Evolutionary conservation across 2,329 filamentous ascomycete genomes (phyloP).

Genomic region (Fusarium gaditjirri): DNA sequence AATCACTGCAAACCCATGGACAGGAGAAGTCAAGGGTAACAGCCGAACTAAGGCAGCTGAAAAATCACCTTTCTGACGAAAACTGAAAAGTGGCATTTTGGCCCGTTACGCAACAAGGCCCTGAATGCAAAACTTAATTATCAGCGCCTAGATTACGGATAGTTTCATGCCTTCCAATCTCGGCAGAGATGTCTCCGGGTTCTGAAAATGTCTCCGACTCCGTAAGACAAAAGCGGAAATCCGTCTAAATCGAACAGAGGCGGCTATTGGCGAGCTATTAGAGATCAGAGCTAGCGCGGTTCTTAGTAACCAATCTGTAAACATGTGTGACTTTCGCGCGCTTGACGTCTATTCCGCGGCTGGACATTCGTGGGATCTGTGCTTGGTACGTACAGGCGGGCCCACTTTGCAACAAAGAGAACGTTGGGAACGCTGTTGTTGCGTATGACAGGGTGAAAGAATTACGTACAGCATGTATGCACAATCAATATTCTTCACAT

Average conservation of each 20-base stretch:
- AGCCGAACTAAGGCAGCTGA: constrained; percentile 6
- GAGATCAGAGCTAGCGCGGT: constrained; percentile 26
- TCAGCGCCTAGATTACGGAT: neutral
- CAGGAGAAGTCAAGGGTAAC: neutral
- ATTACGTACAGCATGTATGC: neutral
- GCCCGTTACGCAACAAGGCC: neutral
- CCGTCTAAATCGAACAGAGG: constrained; percentile 35
- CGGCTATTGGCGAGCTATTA: constrained; percentile 35
- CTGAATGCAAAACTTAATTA: neutral
- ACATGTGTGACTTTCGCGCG: constrained; percentile 31
- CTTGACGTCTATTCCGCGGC: constrained; percentile 32
- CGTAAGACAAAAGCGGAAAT: constrained; percentile 40
- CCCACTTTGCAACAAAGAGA: neutral
- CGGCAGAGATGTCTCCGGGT: constrained; percentile 11
- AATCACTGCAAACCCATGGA: neutral
- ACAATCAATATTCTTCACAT: constrained; percentile 5
- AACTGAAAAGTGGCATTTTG: neutral
- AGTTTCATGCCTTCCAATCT: constrained; percentile 27
- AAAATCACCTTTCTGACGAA: neutral
- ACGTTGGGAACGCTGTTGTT: constrained; percentile 27
- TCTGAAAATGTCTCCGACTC: constrained; percentile 3
- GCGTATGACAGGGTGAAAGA: constrained; percentile 23
- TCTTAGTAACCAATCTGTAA: constrained; percentile 18
- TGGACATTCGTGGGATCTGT: constrained; percentile 15
- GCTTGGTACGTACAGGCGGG: neutral